phyloP scores from a whole-genome alignment of 2,329 filamentous ascomycete species.

The Xylaria sp. region DNA sequence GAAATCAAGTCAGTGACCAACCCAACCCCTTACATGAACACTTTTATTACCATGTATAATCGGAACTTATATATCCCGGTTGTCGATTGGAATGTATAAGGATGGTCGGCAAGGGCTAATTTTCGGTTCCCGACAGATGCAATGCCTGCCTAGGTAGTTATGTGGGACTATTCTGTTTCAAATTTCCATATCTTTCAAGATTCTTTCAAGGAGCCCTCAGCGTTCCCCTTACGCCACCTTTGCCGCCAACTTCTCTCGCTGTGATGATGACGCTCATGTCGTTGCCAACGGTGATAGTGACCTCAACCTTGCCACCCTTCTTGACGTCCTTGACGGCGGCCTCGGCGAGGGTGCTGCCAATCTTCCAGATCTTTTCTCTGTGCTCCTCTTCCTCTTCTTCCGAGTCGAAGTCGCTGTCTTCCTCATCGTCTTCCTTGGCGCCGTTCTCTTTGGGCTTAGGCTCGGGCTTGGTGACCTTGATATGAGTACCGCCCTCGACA shows the following conservation, averaged over 20 bases:
- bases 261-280: slow-evolving; percentile 83
- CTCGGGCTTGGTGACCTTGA: slow-evolving; percentile 90
- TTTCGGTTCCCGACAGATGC: background rate
- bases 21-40: too few relatives aligned
- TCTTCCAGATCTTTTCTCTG: slow-evolving; percentile 91
- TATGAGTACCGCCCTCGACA: slow-evolving; percentile 85
- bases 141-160: too few relatives aligned
- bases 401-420: slow-evolving; percentile 63
- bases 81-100: background rate
- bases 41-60: slow-evolving; percentile 7
- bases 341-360: slow-evolving; percentile 82
- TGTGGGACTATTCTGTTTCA: background rate
- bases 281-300: slow-evolving; percentile 84
- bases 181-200: background rate
- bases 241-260: slow-evolving; percentile 83
- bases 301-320: slow-evolving; percentile 89
- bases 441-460: slow-evolving; percentile 73
- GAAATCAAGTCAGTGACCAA: background rate
- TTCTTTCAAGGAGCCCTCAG: slow-evolving; percentile 43
- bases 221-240: slow-evolving; percentile 78
- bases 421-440: slow-evolving; percentile 58
- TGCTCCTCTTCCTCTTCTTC: slow-evolving; percentile 85
- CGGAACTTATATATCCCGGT: too few relatives aligned
- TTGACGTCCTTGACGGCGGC: slow-evolving; percentile 82
- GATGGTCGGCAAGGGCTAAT: background rate